Evolutionary conservation across 257 asterid species (phyloP), one percentile per base, ranked within the genome.

Genomic region (Mentha longifolia): DNA sequence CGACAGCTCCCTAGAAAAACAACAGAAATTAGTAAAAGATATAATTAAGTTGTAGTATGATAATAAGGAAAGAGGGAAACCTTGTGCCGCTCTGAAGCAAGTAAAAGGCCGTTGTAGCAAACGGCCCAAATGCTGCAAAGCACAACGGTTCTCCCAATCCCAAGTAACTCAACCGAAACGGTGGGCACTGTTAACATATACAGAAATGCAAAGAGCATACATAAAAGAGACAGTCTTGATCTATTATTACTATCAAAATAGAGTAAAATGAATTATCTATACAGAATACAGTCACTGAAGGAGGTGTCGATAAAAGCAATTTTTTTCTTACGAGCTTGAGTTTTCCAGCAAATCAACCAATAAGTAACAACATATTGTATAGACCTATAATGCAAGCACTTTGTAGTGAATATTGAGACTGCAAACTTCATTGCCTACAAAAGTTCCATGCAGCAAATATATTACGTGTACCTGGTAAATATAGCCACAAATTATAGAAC

Each of bases 61-160:
- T 16, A 42, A 65, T 19, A 30, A 54, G 75, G 64, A 9, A 50
- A 46, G 25, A 14, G 19, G 16, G 22, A 41, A 56, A 92, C 97
- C 95, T 85, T 33, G 85, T 74, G 46, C 79, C 86, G 30, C 86
- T 82, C 81, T 93, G 98, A 75, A 93, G 93, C 84, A 86, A 82
- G 83, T 87, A 93, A 76, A 91, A 93, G 50, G 97, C 98, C 20
- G 88, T 89, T 49, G 98, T 91, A 20, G 97, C 85, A 59, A 90
- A 87, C 17, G 98, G 98, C 46, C 98, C 97, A 47, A 93, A 93
- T 50, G 98, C 97, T 50, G 92, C 95, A 77, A 93, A 93, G 87
- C 97, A 91, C 49, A 93, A 82, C 19, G 98, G 97, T 49, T 93
- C 98, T 64, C 98, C 98, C 43, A 93, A 69, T 54, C 98, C 98